A percentile compares a stretch with the other conserved stretches of the same genome.
These are phyloP conservation scores for Ophiostoma ips DNA, from an alignment of 2,329 filamentous ascomycete genomes.

Conservation along the genomic window DNA sequence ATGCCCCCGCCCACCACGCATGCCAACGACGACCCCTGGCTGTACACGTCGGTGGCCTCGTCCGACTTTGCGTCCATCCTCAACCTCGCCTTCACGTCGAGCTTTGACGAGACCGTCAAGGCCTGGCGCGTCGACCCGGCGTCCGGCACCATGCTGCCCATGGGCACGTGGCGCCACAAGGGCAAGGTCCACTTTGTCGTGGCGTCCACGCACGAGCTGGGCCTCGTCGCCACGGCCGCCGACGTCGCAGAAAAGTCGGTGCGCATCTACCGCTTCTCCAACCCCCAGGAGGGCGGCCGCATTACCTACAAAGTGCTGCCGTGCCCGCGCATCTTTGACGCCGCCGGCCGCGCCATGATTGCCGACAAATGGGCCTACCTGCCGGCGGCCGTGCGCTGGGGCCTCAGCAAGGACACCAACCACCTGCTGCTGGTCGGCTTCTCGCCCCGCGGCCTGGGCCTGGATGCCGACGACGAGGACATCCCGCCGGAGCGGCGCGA, in stretches of 20 bases:
- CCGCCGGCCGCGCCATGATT: slow-evolving; percentile 18
- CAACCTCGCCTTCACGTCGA: slow-evolving; percentile 40
- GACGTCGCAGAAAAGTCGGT: slow-evolving; percentile 41
- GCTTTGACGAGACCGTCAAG: slow-evolving; percentile 49
- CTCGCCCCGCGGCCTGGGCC: slow-evolving; percentile 38
- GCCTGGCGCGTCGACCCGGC: slow-evolving; percentile 33
- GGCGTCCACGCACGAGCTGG: slow-evolving; percentile 32
- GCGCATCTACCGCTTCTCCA: slow-evolving; percentile 38
- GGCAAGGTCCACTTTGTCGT: slow-evolving; percentile 51
- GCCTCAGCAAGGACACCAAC: slow-evolving; percentile 26
- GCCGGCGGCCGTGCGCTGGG: slow-evolving; percentile 51
- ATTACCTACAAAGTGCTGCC: slow-evolving; percentile 28
- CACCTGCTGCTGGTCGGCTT: slow-evolving; percentile 48
- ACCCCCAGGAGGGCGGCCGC: slow-evolving; percentile 19
- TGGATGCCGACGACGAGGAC: slow-evolving; percentile 35
- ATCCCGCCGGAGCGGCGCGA: slow-evolving; percentile 45
- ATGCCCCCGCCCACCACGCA: slow-evolving; percentile 44
- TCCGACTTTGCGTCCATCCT: slow-evolving; percentile 38
- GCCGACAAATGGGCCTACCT: slow-evolving; percentile 46
- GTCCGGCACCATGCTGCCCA: slow-evolving; percentile 24
- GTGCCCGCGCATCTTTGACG: slow-evolving; percentile 23
- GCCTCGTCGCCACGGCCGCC: slow-evolving; percentile 44
- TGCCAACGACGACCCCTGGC: slow-evolving; percentile 43
- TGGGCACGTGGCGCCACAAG: slow-evolving; percentile 40
- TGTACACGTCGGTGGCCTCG: slow-evolving; percentile 50